Evolutionary conservation across 129 eudicot species (phyloP).

Genomic region (Centaurea solstitialis): DNA sequence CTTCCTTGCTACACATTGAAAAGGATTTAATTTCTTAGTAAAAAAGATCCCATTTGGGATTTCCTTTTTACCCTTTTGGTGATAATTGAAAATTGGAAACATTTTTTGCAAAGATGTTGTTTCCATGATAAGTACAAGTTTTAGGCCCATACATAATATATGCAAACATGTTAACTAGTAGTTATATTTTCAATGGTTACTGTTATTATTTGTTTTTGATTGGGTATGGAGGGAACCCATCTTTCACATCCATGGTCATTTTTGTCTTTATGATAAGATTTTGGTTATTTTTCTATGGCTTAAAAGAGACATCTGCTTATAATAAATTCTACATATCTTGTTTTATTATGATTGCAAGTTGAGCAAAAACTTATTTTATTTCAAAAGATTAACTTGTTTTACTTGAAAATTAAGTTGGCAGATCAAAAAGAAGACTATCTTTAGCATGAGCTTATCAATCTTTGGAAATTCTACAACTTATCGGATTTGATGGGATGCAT

Average conservation of each 20-base stretch:
- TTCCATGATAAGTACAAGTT: background rate
- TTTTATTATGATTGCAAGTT: background rate
- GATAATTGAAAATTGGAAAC: background rate
- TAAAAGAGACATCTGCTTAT: slow-evolving; percentile 24
- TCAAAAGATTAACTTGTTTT: background rate
- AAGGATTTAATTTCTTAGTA: background rate
- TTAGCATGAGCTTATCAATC: slow-evolving; percentile 30
- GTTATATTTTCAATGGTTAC: background rate
- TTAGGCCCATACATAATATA: slow-evolving; percentile 7
- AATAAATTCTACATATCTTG: background rate
- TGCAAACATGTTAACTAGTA: slow-evolving; percentile 5
- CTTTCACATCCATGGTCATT: background rate
- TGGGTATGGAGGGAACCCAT: slow-evolving; percentile 9
- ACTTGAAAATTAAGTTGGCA: slow-evolving; percentile 21
- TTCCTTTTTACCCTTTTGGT: background rate
- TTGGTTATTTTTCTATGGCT: slow-evolving; percentile 3
- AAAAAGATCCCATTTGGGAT: background rate
- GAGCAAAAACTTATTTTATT: background rate
- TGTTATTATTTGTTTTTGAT: background rate
- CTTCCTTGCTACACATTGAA: background rate
- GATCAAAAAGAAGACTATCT: slow-evolving; percentile 9
- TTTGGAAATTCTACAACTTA: slow-evolving; percentile 10
- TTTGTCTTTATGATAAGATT: background rate
- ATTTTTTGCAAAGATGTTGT: background rate
- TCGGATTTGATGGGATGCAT: slow-evolving; percentile 65